Conservation (phyloP, 345 rosid species). For the Linum usitatissimum region DNA sequence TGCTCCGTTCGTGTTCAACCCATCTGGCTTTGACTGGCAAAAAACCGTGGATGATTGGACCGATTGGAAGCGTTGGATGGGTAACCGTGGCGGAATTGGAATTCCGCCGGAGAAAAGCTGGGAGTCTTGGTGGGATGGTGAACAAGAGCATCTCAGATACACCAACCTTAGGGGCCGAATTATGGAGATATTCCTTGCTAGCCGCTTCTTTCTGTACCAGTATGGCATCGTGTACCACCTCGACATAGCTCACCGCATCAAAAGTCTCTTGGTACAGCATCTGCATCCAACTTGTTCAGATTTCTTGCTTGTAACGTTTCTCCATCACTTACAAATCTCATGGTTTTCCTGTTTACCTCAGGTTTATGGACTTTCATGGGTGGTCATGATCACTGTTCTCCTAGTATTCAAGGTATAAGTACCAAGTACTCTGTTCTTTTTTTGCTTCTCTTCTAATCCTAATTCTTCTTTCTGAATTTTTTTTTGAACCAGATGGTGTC, state of each 20-base stretch:
- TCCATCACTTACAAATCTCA: neutral
- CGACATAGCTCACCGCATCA: conserved; percentile 49
- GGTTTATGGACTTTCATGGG: conserved; percentile 94
- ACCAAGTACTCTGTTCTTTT: no score
- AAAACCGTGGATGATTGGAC: conserved; percentile 81
- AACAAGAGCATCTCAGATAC: conserved; percentile 76
- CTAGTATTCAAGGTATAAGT: conserved; percentile 65
- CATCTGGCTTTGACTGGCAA: conserved; percentile 94
- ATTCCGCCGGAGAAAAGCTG: conserved; percentile 84
- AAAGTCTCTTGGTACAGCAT: conserved; percentile 43
- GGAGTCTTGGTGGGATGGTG: conserved; percentile 96
- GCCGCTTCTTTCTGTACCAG: conserved; percentile 87
- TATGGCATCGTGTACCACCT: conserved; percentile 81
- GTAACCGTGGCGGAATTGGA: conserved; percentile 70
- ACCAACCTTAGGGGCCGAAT: conserved; percentile 80
- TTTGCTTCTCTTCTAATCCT: no score
- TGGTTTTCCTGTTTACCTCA: conserved; percentile 15
- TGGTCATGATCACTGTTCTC: conserved; percentile 47
- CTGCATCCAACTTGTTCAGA: no score
- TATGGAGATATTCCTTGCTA: conserved; percentile 64
- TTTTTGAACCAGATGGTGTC: conserved; percentile 50
- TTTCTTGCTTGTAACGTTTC: no score
- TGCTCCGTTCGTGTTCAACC: conserved; percentile 82
- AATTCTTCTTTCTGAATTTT: no score
- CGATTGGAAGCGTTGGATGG: conserved; percentile 65